phyloP scores from a whole-genome alignment of 495 filamentous ascomycete species.

The Podospora pseudocomata region DNA sequence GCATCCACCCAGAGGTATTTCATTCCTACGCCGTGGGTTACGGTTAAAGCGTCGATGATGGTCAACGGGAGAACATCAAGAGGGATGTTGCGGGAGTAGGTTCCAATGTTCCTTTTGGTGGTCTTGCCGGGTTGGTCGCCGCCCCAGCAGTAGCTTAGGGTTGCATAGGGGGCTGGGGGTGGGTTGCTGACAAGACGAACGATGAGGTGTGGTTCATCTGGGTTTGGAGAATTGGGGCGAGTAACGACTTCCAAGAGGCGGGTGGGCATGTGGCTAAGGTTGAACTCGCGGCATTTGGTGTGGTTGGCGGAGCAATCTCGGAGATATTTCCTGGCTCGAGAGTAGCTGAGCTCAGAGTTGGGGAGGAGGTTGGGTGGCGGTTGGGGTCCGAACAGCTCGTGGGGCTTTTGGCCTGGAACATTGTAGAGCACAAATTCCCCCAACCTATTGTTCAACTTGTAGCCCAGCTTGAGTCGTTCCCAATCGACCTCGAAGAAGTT shows the following conservation, averaged over 20 bases:
- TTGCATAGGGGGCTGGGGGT: not conserved
- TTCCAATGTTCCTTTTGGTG: not conserved
- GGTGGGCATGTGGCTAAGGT: not conserved
- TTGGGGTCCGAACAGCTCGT: not conserved
- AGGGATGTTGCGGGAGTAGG: not conserved
- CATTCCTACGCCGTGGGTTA: constrained; percentile 17
- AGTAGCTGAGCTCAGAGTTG: not conserved
- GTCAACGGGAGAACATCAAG: constrained; percentile 8
- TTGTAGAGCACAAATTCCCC: not conserved
- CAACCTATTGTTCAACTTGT: not conserved
- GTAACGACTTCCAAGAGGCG: not conserved
- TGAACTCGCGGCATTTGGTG: not conserved
- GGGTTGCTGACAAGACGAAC: not conserved
- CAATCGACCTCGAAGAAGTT: not conserved
- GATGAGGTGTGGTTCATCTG: not conserved
- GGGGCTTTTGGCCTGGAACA: not conserved
- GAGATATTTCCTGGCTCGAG: not conserved
- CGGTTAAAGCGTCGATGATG: constrained; percentile 26
- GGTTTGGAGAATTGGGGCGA: not conserved
- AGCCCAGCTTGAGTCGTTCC: not conserved
- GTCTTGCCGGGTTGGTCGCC: constrained; percentile 17
- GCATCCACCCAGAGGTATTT: constrained; percentile 31
- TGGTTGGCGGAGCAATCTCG: not conserved
- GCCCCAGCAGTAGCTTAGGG: constrained; percentile 25
- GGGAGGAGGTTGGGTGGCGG: not conserved